A percentile compares a stretch with the other conserved stretches of the same genome.
Conservation (phyloP, 306 rosid genomes). For the Betula pendula region DNA sequence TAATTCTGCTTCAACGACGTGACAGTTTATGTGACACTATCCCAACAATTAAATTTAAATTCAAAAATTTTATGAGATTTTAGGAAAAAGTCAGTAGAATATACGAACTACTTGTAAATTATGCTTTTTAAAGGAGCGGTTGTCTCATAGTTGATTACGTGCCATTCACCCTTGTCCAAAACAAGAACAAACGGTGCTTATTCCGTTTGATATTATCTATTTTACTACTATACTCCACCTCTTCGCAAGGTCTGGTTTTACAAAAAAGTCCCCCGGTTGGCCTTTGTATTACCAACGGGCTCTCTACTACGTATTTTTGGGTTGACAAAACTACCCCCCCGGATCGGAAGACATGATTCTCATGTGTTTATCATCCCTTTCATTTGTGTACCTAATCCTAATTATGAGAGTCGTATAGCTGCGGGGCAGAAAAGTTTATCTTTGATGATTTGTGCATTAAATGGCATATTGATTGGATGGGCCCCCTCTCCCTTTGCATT, state of each 20-base stretch:
- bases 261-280: constrained; percentile 23
- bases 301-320: background rate
- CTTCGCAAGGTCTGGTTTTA: background rate
- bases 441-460: constrained; percentile 49
- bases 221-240: constrained; percentile 18
- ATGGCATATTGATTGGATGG: constrained; percentile 49
- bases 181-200: background rate
- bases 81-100: no score
- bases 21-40: no score
- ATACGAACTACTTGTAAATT: no score
- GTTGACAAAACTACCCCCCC: constrained; percentile 34
- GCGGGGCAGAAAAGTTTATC: constrained; percentile 33
- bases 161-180: constrained; percentile 26
- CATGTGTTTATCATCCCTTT: constrained; percentile 12
- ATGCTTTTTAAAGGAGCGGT: no score
- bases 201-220: constrained; percentile 27
- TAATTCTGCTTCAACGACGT: no score
- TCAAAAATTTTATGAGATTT: background rate
- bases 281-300: constrained; percentile 6
- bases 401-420: background rate
- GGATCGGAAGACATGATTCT: constrained; percentile 16
- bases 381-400: constrained; percentile 22
- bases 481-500: constrained; percentile 43
- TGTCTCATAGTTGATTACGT: no score
- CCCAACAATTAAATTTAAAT: no score